Evolutionary conservation across 148 eudicot genomes (phyloP), one percentile per base, ranked within the genome.

Genomic region (Agrostemma githago): DNA sequence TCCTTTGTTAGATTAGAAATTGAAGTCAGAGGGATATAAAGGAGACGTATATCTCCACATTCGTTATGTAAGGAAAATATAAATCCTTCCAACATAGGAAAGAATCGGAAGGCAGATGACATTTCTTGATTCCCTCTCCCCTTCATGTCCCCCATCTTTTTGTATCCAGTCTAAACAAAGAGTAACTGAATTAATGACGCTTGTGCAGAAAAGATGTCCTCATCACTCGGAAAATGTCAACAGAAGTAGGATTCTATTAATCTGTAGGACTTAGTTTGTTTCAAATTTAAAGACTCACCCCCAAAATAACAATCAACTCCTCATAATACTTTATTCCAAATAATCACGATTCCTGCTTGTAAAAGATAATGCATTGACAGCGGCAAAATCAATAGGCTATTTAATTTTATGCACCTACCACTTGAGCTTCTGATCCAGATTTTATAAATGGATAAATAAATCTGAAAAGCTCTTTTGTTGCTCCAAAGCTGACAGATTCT

Each of bases 401-500:
- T 48, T 63, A 21, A 63, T 34, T 69, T 76, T 44, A 67, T 70
- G 42, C 66, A 86, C 94, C 89, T 82, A 95, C 99, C 70, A 95
- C 84, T 61, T 92, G 96, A 72, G 92, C 82, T 85, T 95, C 99
- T 70, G 97, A 90, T 78, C 99, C 99, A 81, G 99, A 92, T 80
- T 88, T 95, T 44, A 95, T 85, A 26, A 93, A 95, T 15, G 94
- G 93, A 66, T 90, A 95, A 71, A 95, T 95, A 68, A 90, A 91
- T 77, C 87, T 90, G 85, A 92, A 90, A 65, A 95, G 94, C 65
- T 89, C 89, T 78, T 89, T 90, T 56, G 90, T 89, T 66, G 91
- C 83, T 66, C 85, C 87, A 69, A 88, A 88, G 76, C 91, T 89
- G 21, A 87, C 92, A 79, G 89, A 82, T 77, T 92, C 97, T 82